phyloP scores from a whole-genome alignment of 768 basidiomycete species.

The Lactifluus volemus region DNA sequence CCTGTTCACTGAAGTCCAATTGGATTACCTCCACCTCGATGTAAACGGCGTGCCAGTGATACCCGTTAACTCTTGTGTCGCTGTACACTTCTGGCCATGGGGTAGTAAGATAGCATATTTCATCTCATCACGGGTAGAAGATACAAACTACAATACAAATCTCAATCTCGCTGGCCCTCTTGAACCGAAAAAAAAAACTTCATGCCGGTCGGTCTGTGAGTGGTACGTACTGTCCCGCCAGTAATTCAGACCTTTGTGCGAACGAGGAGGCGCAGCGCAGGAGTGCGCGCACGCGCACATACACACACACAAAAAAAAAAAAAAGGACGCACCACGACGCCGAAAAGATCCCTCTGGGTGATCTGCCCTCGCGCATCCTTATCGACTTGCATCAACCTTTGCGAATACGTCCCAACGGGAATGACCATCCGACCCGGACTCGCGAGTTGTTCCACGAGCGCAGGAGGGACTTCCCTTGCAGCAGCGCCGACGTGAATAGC shows the following conservation, averaged over 20 bases:
- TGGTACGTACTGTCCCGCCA: slow-evolving; percentile 50
- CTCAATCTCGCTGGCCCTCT: neutral
- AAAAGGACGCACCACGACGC: slow-evolving; percentile 56
- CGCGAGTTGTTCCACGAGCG: slow-evolving; percentile 72
- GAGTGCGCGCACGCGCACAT: no score
- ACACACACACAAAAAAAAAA: neutral
- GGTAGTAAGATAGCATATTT: no score
- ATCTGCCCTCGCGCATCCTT: slow-evolving; percentile 67
- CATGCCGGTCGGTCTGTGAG: slow-evolving; percentile 41
- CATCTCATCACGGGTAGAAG: no score
- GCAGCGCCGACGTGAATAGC: slow-evolving; percentile 95
- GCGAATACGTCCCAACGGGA: slow-evolving; percentile 62
- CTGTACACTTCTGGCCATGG: no score
- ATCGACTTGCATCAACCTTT: slow-evolving; percentile 64
- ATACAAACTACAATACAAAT: neutral
- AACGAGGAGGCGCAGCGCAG: neutral
- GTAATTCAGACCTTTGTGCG: neutral
- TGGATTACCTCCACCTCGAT: no score
- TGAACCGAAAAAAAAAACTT: neutral
- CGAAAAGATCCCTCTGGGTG: slow-evolving; percentile 59
- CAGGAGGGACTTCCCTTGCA: slow-evolving; percentile 59
- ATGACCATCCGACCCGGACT: slow-evolving; percentile 83
- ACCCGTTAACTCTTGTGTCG: no score
- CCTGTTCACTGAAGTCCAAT: no score
- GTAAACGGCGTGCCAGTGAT: no score